phyloP scores from a whole-genome alignment of 331 rosid species.

The Quercus lobata region DNA sequence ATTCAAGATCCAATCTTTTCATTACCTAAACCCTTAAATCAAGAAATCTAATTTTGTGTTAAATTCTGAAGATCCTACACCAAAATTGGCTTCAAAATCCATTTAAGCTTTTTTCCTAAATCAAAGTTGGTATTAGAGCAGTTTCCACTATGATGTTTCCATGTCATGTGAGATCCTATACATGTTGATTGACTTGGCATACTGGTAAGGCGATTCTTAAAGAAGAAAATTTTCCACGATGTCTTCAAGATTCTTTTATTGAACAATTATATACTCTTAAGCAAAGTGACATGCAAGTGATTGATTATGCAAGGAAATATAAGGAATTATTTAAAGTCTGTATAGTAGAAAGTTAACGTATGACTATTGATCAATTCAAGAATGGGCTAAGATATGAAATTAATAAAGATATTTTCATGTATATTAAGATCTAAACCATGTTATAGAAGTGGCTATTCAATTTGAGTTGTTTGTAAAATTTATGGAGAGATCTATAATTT shows the following conservation, averaged over 20 bases:
- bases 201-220: too few species aligned
- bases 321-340: not conserved
- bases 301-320: not conserved
- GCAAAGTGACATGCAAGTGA: not conserved
- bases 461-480: not conserved
- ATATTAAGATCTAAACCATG: not conserved
- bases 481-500: not conserved
- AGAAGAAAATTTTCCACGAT: too few species aligned
- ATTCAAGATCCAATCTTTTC: too few species aligned
- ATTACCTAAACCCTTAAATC: too few species aligned
- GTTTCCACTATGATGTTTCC: too few species aligned
- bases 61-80: too few species aligned
- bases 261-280: not conserved
- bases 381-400: not conserved
- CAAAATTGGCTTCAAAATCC: too few species aligned
- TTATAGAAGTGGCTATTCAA: not conserved
- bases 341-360: not conserved
- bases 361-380: not conserved
- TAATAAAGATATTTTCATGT: not conserved
- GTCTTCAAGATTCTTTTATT: not conserved
- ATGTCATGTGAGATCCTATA: too few species aligned
- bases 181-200: too few species aligned
- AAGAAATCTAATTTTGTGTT: too few species aligned
- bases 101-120: too few species aligned
- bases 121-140: too few species aligned